Conservation (phyloP, 75 land plant genomes). For the Pinus albicaulis region DNA sequence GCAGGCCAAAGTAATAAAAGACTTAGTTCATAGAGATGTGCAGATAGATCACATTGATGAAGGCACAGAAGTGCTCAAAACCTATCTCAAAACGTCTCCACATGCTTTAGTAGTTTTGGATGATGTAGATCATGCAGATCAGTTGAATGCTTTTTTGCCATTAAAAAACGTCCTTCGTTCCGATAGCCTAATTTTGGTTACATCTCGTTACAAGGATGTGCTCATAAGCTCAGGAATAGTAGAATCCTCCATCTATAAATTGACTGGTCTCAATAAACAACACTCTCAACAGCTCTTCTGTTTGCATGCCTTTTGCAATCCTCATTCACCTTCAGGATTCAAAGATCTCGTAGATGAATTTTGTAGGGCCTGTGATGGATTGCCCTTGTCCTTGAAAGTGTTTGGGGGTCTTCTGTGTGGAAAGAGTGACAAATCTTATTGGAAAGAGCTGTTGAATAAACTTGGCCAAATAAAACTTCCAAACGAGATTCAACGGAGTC, state of each 20-base stretch:
- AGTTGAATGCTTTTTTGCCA: not conserved
- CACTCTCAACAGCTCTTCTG: not conserved
- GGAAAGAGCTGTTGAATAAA: not conserved
- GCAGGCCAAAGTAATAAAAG: not conserved
- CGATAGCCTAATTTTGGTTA: not conserved
- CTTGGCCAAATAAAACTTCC: not conserved
- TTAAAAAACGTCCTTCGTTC: not conserved
- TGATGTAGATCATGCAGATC: conserved; percentile 4
- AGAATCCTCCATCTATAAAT: not conserved
- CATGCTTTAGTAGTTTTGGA: not conserved
- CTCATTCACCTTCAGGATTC: not conserved
- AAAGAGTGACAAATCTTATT: not conserved
- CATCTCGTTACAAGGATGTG: not conserved
- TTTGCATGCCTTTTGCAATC: not conserved
- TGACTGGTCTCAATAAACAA: not conserved
- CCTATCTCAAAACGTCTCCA: not conserved
- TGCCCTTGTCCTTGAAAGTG: not conserved
- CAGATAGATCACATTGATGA: not conserved
- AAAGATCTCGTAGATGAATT: not conserved
- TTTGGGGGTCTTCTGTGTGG: not conserved
- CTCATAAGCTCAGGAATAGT: not conserved
- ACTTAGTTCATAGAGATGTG: not conserved
- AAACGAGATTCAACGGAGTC: not conserved
- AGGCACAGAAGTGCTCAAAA: not conserved
- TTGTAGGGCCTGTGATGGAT: not conserved